These are phyloP conservation scores for Aspergillus felis DNA, from an alignment of 2,329 filamentous ascomycete genomes.

Conservation along the genomic window DNA sequence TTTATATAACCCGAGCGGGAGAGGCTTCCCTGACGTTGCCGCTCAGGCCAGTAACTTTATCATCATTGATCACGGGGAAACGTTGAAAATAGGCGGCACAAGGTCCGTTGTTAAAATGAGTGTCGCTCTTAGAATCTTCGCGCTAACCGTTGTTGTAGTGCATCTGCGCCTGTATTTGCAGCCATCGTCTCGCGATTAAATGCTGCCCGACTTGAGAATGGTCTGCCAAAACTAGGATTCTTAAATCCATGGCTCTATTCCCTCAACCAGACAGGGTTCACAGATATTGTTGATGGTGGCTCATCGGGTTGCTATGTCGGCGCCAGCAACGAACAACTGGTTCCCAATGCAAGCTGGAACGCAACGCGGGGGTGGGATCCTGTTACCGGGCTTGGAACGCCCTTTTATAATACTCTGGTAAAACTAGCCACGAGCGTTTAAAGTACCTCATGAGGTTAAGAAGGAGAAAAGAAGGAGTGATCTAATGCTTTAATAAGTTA, in stretches of 20 bases:
- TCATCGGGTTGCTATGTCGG: constrained; percentile 45
- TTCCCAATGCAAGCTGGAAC: constrained; percentile 49
- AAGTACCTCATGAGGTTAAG: neutral
- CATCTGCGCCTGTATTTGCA: constrained; percentile 60
- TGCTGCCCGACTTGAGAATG: constrained; percentile 55
- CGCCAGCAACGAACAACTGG: constrained; percentile 31
- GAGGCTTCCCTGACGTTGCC: constrained; percentile 60
- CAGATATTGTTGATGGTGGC: constrained; percentile 47
- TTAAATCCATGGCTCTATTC: constrained; percentile 61
- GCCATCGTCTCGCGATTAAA: constrained; percentile 63
- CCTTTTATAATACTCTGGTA: constrained; percentile 14
- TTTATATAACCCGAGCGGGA: constrained; percentile 50
- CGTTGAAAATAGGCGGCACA: constrained; percentile 45
- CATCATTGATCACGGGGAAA: constrained; percentile 37
- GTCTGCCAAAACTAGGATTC: constrained; percentile 54
- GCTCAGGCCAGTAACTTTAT: constrained; percentile 49
- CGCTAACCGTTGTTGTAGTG: constrained; percentile 28
- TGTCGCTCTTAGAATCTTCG: neutral
- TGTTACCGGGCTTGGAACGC: constrained; percentile 41
- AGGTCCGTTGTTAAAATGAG: constrained; percentile 24
- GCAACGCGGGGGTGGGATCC: constrained; percentile 50
- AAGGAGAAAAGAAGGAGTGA: no score
- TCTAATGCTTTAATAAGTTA: no score
- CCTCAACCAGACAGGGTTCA: constrained; percentile 42
- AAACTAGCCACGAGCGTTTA: constrained; percentile 9